Evolutionary conservation across 1,139 yeast genomes (phyloP).

Genomic region (Hemisphaericaspora subhashii): DNA sequence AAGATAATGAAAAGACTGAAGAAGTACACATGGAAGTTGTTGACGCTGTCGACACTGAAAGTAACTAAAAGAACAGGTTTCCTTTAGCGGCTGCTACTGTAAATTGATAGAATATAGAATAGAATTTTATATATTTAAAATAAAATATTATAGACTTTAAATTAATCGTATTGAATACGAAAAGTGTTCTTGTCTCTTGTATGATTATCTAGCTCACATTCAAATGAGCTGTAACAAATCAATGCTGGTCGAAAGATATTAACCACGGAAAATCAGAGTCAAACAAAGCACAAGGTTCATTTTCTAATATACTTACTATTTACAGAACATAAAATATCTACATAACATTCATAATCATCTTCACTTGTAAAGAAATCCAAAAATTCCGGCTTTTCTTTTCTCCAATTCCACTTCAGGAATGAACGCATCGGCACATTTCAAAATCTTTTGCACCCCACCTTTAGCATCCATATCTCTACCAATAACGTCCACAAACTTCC

Average conservation of each 20-base stretch:
- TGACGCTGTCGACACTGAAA: constrained; percentile 4
- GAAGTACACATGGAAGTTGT: constrained; percentile 6
- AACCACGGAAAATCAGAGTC: not conserved
- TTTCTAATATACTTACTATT: not conserved
- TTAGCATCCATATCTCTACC: constrained; percentile 86
- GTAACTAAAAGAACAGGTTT: constrained; percentile 7
- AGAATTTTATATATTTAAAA: no score
- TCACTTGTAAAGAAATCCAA: constrained; percentile 51
- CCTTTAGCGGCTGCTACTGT: no score
- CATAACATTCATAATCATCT: constrained; percentile 1
- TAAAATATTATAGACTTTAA: no score
- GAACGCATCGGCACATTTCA: constrained; percentile 74
- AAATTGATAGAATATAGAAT: no score
- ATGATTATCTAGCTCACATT: no score
- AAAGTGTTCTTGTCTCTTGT: no score
- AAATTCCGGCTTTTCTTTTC: constrained; percentile 54
- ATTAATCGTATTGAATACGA: no score
- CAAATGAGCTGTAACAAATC: no score
- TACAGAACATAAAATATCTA: constrained; percentile 2
- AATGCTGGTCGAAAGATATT: not conserved
- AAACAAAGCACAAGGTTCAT: not conserved
- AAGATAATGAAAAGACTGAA: constrained; percentile 6
- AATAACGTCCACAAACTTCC: constrained; percentile 87
- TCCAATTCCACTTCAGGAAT: constrained; percentile 72
- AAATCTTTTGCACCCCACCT: constrained; percentile 77